These are phyloP conservation scores for Magnusiomyces sp. DNA, from an alignment of 1,139 yeast species.

Conservation along the genomic window DNA sequence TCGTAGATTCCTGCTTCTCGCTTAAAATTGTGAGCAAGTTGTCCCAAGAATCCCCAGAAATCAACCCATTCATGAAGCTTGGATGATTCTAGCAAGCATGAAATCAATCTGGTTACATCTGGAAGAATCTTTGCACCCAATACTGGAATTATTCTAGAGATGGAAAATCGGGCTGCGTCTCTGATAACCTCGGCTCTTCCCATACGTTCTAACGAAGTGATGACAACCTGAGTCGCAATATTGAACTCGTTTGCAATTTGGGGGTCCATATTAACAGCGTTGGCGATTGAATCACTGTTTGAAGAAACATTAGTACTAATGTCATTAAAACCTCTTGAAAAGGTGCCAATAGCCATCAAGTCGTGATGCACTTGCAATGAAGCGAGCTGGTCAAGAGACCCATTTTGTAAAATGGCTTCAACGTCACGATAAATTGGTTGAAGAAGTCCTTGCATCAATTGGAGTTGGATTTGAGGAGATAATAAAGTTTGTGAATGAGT, in stretches of 20 bases:
- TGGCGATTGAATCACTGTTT: constrained; percentile 8
- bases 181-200: constrained; percentile 61
- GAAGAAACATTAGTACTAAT: constrained; percentile 15
- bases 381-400: constrained; percentile 37
- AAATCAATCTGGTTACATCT: constrained; percentile 65
- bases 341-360: constrained; percentile 81
- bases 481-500: not conserved
- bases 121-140: constrained; percentile 46
- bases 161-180: constrained; percentile 78
- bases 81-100: constrained; percentile 61
- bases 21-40: constrained; percentile 71
- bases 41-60: constrained; percentile 80
- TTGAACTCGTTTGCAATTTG: constrained; percentile 45
- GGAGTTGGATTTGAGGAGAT: constrained; percentile 11
- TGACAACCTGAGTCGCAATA: constrained; percentile 72
- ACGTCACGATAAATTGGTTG: constrained; percentile 72
- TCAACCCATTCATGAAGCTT: constrained; percentile 64
- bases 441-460: constrained; percentile 40
- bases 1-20: constrained; percentile 61
- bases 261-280: constrained; percentile 14
- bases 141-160: constrained; percentile 78
- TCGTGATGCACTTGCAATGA: constrained; percentile 78
- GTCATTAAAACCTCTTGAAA: constrained; percentile 72
- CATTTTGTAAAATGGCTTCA: constrained; percentile 42
- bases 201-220: constrained; percentile 74